Evolutionary conservation across 768 basidiomycete species (phyloP).

Genomic region (Xerocomus brunneocitrinus): DNA sequence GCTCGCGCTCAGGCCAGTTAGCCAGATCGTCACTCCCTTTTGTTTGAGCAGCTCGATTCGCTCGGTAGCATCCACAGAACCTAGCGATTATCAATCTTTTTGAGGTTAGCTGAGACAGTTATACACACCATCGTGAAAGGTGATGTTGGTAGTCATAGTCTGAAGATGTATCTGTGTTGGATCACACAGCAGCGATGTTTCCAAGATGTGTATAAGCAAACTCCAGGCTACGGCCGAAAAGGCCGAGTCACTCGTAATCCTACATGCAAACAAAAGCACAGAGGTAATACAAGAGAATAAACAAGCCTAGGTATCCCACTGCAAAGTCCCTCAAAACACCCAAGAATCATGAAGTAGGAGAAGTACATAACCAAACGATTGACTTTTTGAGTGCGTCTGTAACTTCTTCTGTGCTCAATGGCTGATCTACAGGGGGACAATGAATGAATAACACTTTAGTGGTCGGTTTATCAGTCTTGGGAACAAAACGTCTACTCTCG

Average conservation of each 20-base stretch:
- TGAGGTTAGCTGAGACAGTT: background rate
- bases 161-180: background rate
- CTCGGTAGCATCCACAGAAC: conserved; percentile 67
- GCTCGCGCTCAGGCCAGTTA: conserved; percentile 93
- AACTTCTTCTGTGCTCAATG: conserved; percentile 60
- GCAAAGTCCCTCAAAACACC: conserved; percentile 19
- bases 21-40: conserved; percentile 89
- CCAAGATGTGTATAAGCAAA: too few species aligned
- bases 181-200: too few species aligned
- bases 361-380: conserved; percentile 52
- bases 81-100: conserved; percentile 34
- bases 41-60: conserved; percentile 67
- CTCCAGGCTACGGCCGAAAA: conserved; percentile 7
- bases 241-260: conserved; percentile 4
- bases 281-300: conserved; percentile 2
- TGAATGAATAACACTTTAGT: conserved; percentile 62
- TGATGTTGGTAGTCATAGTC: conserved; percentile 47
- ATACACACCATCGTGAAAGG: conserved; percentile 60
- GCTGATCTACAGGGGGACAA: conserved; percentile 64
- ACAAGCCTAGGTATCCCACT: conserved; percentile 11
- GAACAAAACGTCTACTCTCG: conserved; percentile 48
- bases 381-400: conserved; percentile 61
- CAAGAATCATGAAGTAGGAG: conserved; percentile 13
- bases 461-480: conserved; percentile 29
- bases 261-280: background rate